A percentile compares a stretch with the other conserved stretches of the same genome.
Evolutionary conservation across 2,329 filamentous ascomycete genomes (phyloP).

Genomic region (Phialocephala subalpina): DNA sequence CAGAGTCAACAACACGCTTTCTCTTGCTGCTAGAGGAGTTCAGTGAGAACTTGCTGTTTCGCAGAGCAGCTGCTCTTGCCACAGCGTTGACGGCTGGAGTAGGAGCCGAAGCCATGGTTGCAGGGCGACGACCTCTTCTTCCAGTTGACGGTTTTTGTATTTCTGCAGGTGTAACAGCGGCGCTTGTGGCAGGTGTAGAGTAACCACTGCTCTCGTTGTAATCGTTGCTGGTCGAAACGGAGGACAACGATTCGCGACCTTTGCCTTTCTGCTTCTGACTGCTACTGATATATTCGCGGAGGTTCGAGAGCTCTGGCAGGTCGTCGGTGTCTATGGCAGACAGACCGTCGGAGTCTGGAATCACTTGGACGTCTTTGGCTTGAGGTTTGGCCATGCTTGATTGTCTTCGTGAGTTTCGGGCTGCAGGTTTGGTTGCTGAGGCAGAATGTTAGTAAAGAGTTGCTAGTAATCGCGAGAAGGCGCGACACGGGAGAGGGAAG

Average conservation of each 20-base stretch:
- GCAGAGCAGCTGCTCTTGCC: constrained; percentile 54
- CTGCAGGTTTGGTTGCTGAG: not conserved
- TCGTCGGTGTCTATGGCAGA: constrained; percentile 23
- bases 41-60: constrained; percentile 58
- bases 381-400: constrained; percentile 2
- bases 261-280: constrained; percentile 35
- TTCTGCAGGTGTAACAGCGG: constrained; percentile 57
- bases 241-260: constrained; percentile 48
- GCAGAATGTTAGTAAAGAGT: not conserved
- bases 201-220: constrained; percentile 56
- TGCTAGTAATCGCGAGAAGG: not conserved
- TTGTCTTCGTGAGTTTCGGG: not conserved
- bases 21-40: constrained; percentile 47
- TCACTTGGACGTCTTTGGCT: not conserved
- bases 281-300: constrained; percentile 24
- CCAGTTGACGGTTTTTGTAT: constrained; percentile 39
- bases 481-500: not conserved
- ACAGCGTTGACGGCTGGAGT: constrained; percentile 49
- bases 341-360: not conserved
- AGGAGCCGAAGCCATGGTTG: constrained; percentile 16
- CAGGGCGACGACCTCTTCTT: constrained; percentile 38
- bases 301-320: constrained; percentile 27
- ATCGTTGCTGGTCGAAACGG: constrained; percentile 48
- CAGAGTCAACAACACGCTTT: constrained; percentile 55
- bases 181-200: constrained; percentile 70